Conservation (phyloP, 2,329 filamentous ascomycete genomes). For the Fusarium camptoceras region DNA sequence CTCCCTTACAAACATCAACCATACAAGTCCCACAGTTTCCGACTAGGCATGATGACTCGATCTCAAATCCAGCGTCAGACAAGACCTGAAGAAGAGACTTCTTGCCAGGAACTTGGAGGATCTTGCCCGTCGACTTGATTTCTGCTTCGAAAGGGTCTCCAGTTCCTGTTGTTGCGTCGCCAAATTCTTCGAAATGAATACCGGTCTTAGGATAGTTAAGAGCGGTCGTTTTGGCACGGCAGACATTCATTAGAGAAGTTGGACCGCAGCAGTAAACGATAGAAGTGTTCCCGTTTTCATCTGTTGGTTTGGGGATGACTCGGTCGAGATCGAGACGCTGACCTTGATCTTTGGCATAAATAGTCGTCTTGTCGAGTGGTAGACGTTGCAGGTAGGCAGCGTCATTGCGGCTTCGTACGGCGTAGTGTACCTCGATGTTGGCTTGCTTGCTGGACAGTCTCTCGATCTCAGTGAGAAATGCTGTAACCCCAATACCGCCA, state of each 20-base stretch:
- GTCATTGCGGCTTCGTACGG: slow-evolving; percentile 15
- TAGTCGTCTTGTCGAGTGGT: not conserved
- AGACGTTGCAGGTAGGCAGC: slow-evolving; percentile 15
- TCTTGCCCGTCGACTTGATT: slow-evolving; percentile 12
- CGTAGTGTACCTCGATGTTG: slow-evolving; percentile 18
- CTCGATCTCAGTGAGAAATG: slow-evolving; percentile 12
- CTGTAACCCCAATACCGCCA: slow-evolving; percentile 25
- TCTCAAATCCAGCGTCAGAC: slow-evolving; percentile 23
- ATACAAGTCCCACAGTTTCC: slow-evolving; percentile 36
- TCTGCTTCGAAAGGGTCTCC: slow-evolving; percentile 27
- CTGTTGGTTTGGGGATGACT: not conserved
- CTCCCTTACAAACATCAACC: slow-evolving; percentile 22
- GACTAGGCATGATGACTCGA: slow-evolving; percentile 31
- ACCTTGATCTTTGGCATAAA: slow-evolving; percentile 19
- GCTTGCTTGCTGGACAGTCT: not conserved
- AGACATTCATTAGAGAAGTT: slow-evolving; percentile 1
- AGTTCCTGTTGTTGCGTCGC: slow-evolving; percentile 17
- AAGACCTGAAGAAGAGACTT: slow-evolving; percentile 31
- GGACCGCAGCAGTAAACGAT: slow-evolving; percentile 23
- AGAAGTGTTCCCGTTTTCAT: not conserved
- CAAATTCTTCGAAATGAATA: slow-evolving; percentile 28
- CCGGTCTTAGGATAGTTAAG: slow-evolving; percentile 1
- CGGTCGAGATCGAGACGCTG: slow-evolving; percentile 1
- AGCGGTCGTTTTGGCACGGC: not conserved
- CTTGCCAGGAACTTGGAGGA: slow-evolving; percentile 1